These are phyloP conservation scores for Wallacemonas sp. DNA, from an alignment of 208 protist species.

Conservation along the genomic window DNA sequence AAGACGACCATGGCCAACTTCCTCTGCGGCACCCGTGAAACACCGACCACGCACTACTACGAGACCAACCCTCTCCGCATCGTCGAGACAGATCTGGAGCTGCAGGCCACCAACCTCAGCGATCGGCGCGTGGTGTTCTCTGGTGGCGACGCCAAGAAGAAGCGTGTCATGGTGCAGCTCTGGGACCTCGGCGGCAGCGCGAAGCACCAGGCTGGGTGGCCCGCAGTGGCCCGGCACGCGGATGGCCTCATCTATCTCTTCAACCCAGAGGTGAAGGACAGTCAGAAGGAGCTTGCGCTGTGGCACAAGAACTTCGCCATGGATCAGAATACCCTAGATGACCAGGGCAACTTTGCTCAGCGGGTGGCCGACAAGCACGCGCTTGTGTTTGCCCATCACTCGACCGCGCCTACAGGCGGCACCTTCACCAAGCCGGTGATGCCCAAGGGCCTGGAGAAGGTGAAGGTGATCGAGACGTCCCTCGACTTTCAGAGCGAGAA, in stretches of 20 bases:
- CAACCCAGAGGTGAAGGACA: constrained; percentile 71
- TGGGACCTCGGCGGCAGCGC: constrained; percentile 88
- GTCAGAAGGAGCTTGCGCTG: constrained; percentile 82
- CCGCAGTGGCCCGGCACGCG: constrained; percentile 67
- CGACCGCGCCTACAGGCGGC: constrained; percentile 36
- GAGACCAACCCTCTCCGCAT: constrained; percentile 88
- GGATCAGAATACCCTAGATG: constrained; percentile 69
- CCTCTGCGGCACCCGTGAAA: constrained; percentile 77
- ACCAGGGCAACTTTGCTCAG: constrained; percentile 59
- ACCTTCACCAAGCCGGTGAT: constrained; percentile 43
- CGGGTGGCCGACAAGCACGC: constrained; percentile 61
- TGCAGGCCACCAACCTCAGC: constrained; percentile 50
- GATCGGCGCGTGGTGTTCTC: constrained; percentile 67
- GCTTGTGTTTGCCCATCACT: constrained; percentile 86
- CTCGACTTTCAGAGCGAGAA: constrained; percentile 90
- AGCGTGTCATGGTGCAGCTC: constrained; percentile 69
- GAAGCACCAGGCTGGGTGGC: constrained; percentile 87
- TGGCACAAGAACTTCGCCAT: constrained; percentile 92
- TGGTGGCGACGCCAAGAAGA: constrained; percentile 48
- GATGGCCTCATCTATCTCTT: constrained; percentile 91
- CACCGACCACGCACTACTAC: constrained; percentile 79
- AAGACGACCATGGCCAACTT: constrained; percentile 89
- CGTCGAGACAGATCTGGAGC: constrained; percentile 83
- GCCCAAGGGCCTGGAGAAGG: constrained; percentile 77
- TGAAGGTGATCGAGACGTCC: constrained; percentile 79